Conservation (phyloP, 805 yeast species). For the Saturnispora hagleri region DNA sequence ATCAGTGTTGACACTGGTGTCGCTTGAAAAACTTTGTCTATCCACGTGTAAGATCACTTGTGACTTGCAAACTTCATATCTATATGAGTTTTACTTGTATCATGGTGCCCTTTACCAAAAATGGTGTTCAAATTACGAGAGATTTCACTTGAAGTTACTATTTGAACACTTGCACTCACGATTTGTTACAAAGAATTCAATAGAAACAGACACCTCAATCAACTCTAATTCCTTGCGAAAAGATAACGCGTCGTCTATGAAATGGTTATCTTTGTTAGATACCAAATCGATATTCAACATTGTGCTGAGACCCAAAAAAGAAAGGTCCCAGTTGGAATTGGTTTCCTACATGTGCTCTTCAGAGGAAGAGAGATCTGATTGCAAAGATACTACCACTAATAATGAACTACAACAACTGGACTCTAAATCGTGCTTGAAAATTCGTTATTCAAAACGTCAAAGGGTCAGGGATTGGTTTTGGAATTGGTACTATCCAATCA, state of each 20-base stretch:
- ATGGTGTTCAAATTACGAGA: background rate
- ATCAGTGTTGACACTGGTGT: background rate
- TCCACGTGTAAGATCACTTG: background rate
- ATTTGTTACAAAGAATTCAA: background rate
- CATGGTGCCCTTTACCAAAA: background rate
- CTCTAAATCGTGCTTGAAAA: background rate
- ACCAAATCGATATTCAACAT: background rate
- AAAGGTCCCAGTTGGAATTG: background rate
- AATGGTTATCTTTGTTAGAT: conserved; percentile 1
- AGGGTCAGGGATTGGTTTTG: background rate
- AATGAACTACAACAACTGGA: background rate
- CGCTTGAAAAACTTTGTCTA: background rate
- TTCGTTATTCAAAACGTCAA: background rate
- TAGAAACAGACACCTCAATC: background rate
- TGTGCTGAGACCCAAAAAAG: background rate
- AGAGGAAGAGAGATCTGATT: background rate
- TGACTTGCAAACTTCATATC: background rate
- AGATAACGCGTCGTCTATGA: background rate
- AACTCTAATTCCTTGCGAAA: background rate
- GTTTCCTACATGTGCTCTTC: background rate
- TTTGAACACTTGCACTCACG: background rate
- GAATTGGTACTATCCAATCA: conserved; percentile 2
- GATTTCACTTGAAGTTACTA: background rate
- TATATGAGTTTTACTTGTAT: background rate
- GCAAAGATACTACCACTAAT: background rate